These are phyloP conservation scores for Hypoxylon sp. DNA, from an alignment of 2,329 filamentous ascomycete species.

Conservation along the genomic window DNA sequence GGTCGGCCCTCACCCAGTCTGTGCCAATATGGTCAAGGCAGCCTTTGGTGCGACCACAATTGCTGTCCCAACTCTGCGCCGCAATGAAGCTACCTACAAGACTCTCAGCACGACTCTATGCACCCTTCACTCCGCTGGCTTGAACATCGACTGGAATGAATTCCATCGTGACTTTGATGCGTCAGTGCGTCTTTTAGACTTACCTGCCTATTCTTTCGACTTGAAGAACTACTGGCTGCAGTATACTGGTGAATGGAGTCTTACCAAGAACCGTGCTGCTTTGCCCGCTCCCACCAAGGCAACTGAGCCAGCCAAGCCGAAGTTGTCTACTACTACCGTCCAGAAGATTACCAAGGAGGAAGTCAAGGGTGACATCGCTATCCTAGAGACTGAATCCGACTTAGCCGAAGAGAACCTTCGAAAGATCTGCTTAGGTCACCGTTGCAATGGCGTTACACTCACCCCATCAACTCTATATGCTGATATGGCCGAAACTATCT, in stretches of 20 bases:
- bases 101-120: conserved; percentile 72
- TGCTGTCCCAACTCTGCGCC: conserved; percentile 72
- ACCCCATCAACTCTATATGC: conserved; percentile 72
- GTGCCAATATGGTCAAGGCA: conserved; percentile 76
- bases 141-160: conserved; percentile 76
- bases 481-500: conserved; percentile 69
- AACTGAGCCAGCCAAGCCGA: conserved; percentile 60
- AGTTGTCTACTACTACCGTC: conserved; percentile 75
- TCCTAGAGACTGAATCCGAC: conserved; percentile 75
- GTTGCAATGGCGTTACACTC: conserved; percentile 76
- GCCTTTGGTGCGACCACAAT: conserved; percentile 69
- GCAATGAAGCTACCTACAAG: conserved; percentile 74
- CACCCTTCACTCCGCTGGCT: conserved; percentile 69
- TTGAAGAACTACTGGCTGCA: conserved; percentile 81
- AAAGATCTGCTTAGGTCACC: conserved; percentile 73
- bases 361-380: conserved; percentile 71
- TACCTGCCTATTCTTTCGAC: conserved; percentile 79
- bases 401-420: conserved; percentile 74
- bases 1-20: conserved; percentile 81
- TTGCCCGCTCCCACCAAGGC: conserved; percentile 60
- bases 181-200: conserved; percentile 71
- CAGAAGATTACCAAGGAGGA: conserved; percentile 75
- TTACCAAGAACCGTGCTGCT: conserved; percentile 75
- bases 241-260: conserved; percentile 71
- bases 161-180: conserved; percentile 74